Conservation (phyloP, 192 early-diverging fungal genomes). For the Obelidium mucronatum region DNA sequence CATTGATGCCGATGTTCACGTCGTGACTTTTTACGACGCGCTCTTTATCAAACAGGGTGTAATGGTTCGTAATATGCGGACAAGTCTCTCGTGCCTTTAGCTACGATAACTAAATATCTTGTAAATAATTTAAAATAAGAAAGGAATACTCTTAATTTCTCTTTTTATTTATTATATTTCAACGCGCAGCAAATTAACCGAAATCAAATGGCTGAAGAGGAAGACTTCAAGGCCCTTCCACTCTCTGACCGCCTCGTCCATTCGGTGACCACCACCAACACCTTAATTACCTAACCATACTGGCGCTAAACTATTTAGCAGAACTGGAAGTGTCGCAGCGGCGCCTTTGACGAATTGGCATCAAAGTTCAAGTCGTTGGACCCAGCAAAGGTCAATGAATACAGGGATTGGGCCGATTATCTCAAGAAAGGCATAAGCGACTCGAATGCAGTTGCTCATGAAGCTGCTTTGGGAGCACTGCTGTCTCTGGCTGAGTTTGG, state of each 20-base stretch:
- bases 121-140: too few relatives aligned
- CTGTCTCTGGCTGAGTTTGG: constrained; percentile 82
- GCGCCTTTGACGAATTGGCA: constrained; percentile 82
- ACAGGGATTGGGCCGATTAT: constrained; percentile 71
- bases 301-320: constrained; percentile 30
- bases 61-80: neutral
- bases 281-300: too few relatives aligned
- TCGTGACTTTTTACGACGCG: neutral
- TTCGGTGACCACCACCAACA: constrained; percentile 66
- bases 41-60: neutral
- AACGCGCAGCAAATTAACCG: too few relatives aligned
- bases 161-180: too few relatives aligned
- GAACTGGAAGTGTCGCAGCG: constrained; percentile 93
- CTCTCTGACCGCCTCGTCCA: constrained; percentile 81
- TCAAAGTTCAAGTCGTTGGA: constrained; percentile 74
- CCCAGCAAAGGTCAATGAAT: constrained; percentile 67
- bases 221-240: constrained; percentile 80
- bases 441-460: constrained; percentile 90
- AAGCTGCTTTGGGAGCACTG: constrained; percentile 79
- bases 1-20: neutral
- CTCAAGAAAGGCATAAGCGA: constrained; percentile 86
- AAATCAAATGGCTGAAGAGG: constrained; percentile 59
- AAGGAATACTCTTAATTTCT: too few relatives aligned
- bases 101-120: too few relatives aligned
- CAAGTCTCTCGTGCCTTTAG: neutral